Base-by-base conservation (phyloP, 2,329 filamentous ascomycete species). In the Elsinoe australis region DNA sequence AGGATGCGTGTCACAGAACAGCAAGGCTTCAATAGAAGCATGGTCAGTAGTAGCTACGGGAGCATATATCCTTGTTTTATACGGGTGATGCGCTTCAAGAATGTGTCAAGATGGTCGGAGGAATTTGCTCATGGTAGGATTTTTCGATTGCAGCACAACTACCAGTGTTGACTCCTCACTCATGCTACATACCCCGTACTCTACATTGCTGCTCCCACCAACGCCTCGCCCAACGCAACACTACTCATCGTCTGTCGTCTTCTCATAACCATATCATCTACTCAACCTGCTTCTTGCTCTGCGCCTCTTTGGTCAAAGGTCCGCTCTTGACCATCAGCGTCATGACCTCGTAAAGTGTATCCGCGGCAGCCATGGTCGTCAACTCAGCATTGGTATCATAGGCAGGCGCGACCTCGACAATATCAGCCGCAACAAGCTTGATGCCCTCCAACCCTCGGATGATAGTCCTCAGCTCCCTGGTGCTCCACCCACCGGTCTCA, bases 241-340 rank as follows among this genome's bases (percentile, higher is more conserved):
- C n/a, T n/a, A n/a, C n/a, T n/a, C n/a, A n/a, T n/a, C n/a, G n/a
- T n/a, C n/a, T n/a, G n/a, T n/a, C n/a, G n/a, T n/a, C n/a, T n/a
- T n/a, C n/a, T n/a, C n/a, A n/a, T n/a, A 29, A 29, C 35, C 29
- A 17, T 47, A 26, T 47, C 44, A 21, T 38, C 31, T 47, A 47
- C 22, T 17, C 47, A 34, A 21, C 19, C 47, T 44, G 4, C 17
- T 19, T 38, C 31, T 48, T 38, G 14, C n/a, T 17, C 45, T 48
- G 45, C 21, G 32, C 45, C 32, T 48, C 45, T 14, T 50, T 45
- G 26, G 45, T 82, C 54, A 87, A 67, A 0, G 83, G 82, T 0
- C 84, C 85, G 57, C 80, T 81, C 73, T 87, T 86, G 12, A 87
- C 83, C 84, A 88, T 89, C 52, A 89, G 73, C 9, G 79, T 85